These are phyloP conservation scores for Buxus sempervirens DNA, from an alignment of 164 flowering plant species.

Conservation along the genomic window DNA sequence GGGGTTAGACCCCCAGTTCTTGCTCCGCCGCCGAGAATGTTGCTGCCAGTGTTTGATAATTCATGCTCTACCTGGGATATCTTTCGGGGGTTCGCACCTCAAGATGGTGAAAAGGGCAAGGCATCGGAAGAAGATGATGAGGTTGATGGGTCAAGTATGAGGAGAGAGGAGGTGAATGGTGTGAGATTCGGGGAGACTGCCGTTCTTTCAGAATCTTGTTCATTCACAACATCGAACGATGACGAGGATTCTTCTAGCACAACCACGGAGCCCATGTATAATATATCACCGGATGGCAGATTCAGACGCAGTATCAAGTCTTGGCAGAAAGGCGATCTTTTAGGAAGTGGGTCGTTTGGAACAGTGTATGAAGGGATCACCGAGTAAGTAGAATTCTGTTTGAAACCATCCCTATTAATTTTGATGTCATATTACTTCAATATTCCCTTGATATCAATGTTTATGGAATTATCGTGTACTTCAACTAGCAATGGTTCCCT, in stretches of 20 bases:
- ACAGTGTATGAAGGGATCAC: constrained; percentile 93
- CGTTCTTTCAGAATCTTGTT: constrained; percentile 39
- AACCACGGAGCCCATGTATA: constrained; percentile 49
- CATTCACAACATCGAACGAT: constrained; percentile 66
- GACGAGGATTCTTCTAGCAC: constrained; percentile 64
- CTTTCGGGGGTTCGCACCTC: constrained; percentile 47
- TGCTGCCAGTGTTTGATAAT: constrained; percentile 34
- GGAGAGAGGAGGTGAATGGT: constrained; percentile 25
- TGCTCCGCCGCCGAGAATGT: constrained; percentile 54
- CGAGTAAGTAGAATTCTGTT: constrained; percentile 52
- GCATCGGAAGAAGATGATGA: constrained; percentile 14
- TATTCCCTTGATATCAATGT: not conserved
- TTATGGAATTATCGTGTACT: too few relatives aligned
- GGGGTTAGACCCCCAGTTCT: constrained; percentile 50
- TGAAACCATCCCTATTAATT: not conserved
- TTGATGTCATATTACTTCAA: not conserved
- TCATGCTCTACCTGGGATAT: constrained; percentile 67
- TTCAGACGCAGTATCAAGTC: constrained; percentile 30
- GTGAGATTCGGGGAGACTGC: constrained; percentile 34
- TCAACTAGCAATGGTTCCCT: not conserved
- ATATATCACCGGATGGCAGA: constrained; percentile 67
- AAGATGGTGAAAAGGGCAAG: constrained; percentile 22
- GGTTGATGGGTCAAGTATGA: constrained; percentile 8
- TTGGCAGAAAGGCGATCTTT: constrained; percentile 72
- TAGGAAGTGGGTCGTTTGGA: constrained; percentile 96